Base-by-base conservation (phyloP, 768 basidiomycete genomes). In the Serpula lacrymans region DNA sequence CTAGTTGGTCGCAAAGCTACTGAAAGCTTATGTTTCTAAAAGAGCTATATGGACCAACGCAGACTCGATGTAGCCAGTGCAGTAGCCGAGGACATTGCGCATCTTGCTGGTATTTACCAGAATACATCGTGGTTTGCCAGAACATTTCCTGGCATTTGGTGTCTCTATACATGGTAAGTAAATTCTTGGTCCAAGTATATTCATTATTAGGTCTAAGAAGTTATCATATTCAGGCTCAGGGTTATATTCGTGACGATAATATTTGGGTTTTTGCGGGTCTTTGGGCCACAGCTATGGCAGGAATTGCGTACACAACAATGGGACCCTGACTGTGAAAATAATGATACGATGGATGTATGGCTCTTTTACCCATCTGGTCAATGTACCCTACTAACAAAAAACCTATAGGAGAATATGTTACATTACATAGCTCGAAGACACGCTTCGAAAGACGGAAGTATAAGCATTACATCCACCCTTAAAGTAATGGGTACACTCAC, bases 101-200 rank as follows among this genome's bases (percentile, higher is more conserved):
- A 49, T 28, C 44, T 61, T 27, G 59, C 57, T 10, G 59, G 59
- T 8, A 56, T 59, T 25, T 61, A 58, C 43, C 50, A 58, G 44
- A 61, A 61, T 48, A 47, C 51, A 41, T 54, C 52, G 20, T 37
- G 46, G 31, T 45, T 57, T 7, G 54, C 54, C 17, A 51, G 52
- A 33, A 55, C 51, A 27, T 40, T 61, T 26, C 59, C 59, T 2
- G 31, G 41, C n/a, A 32, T 51, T 1, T 59, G 52, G 52, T 52
- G 49, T 9, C 28, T 55, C 13, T 41, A 51, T 20, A 61, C 49
- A 1, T 57, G 53, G 58, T 61, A 29, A 10, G 54, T 41, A 18
- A 4, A 22, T 20, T 28, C 11, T 11, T 12, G 21, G 22, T 11
- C 31, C 17, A 12, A 14, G 4, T 14, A n/a, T 21, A 5, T 30